Conservation (phyloP, 306 rosid genomes). For the Casuarina glauca region DNA sequence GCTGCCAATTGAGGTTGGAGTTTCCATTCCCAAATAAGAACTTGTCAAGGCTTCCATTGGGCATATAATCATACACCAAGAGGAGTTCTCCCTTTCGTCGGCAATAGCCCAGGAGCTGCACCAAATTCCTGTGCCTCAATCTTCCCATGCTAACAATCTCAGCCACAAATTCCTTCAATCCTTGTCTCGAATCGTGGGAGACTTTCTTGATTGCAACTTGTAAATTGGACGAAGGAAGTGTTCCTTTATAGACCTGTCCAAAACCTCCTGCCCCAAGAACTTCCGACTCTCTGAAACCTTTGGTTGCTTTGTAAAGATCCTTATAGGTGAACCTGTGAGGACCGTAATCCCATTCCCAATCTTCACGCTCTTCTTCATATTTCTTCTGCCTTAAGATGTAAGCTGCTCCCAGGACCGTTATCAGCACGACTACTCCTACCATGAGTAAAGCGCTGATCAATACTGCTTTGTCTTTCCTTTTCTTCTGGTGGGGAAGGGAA, state of each 20-base stretch:
- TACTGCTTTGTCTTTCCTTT: neutral
- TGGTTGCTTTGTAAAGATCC: constrained; percentile 32
- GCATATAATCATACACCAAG: constrained; percentile 44
- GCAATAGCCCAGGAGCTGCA: constrained; percentile 41
- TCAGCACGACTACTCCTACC: neutral
- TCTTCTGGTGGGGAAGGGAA: neutral
- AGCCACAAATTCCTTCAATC: constrained; percentile 41
- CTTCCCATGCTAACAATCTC: constrained; percentile 41
- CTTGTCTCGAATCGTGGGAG: constrained; percentile 43
- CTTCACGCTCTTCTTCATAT: constrained; percentile 34
- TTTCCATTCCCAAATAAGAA: constrained; percentile 12
- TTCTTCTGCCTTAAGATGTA: constrained; percentile 17
- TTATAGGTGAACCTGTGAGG: constrained; percentile 38
- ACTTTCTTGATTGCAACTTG: constrained; percentile 41
- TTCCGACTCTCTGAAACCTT: constrained; percentile 35
- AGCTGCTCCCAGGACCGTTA: neutral
- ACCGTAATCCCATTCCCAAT: constrained; percentile 42
- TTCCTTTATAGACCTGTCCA: constrained; percentile 44
- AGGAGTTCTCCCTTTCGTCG: constrained; percentile 36
- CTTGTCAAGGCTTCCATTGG: constrained; percentile 44
- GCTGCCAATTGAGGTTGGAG: constrained; percentile 32
- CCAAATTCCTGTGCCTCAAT: constrained; percentile 46
- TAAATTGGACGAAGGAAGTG: constrained; percentile 11
- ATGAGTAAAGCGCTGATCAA: neutral
- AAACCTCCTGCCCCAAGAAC: constrained; percentile 46